Conservation (phyloP, 768 basidiomycete species). For the Tricholoma saponaceum region DNA sequence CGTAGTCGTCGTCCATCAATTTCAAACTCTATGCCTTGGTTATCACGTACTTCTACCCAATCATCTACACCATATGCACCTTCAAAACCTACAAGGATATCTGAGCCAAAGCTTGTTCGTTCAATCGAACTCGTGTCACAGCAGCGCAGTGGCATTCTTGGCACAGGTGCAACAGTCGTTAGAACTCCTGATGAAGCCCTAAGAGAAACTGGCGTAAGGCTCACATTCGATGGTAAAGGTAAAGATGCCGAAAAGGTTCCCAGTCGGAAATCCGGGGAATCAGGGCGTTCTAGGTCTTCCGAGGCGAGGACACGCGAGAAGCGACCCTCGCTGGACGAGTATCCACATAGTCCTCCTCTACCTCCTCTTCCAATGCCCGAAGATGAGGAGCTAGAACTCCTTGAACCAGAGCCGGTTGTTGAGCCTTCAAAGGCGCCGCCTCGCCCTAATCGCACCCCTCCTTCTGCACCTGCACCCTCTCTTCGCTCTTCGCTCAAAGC, state of each 20-base stretch:
- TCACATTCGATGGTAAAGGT: constrained; percentile 27
- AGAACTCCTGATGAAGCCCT: constrained; percentile 80
- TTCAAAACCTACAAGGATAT: constrained; percentile 33
- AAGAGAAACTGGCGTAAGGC: constrained; percentile 40
- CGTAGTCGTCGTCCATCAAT: constrained; percentile 31
- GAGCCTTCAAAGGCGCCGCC: constrained; percentile 30
- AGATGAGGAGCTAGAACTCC: constrained; percentile 26
- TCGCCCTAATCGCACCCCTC: constrained; percentile 26
- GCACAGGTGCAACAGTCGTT: constrained; percentile 72
- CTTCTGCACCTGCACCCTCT: constrained; percentile 16
- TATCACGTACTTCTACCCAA: constrained; percentile 36
- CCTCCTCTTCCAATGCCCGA: constrained; percentile 47
- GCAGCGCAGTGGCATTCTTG: constrained; percentile 48
- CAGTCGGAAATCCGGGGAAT: constrained; percentile 1
- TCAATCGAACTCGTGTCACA: constrained; percentile 34
- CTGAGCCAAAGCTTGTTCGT: constrained; percentile 41
- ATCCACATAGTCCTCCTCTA: constrained; percentile 46
- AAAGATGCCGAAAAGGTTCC: constrained; percentile 6
- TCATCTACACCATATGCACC: constrained; percentile 27
- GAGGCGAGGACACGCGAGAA: constrained; percentile 3
- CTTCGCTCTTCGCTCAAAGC: constrained; percentile 37
- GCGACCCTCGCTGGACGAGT: constrained; percentile 15
- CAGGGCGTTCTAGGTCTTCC: constrained; percentile 10
- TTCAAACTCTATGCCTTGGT: constrained; percentile 49
- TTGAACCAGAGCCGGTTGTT: constrained; percentile 11